Evolutionary conservation across 331 rosid genomes (phyloP).

Genomic region (Quercus lobata): DNA sequence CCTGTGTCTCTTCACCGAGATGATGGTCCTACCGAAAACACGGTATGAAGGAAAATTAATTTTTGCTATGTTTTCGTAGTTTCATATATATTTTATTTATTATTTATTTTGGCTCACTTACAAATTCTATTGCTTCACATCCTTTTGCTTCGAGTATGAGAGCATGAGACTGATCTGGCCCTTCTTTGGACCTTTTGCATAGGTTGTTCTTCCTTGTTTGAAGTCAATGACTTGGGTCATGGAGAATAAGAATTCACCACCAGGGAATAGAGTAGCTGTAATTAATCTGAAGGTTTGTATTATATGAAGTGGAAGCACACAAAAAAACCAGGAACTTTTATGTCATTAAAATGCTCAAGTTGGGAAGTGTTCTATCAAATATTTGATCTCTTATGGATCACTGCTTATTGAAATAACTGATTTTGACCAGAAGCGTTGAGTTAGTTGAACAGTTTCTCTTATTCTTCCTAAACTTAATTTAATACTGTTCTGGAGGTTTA

Average conservation of each 20-base stretch:
- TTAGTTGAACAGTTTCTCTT: not conserved
- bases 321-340: not conserved
- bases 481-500: not conserved
- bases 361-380: not conserved
- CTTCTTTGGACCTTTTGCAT: conserved; percentile 7
- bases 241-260: conserved; percentile 85
- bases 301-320: conserved; percentile 2
- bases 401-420: not conserved
- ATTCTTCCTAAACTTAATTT: not conserved
- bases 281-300: conserved; percentile 72
- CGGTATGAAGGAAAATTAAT: conserved; percentile 36
- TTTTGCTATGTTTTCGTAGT: conserved; percentile 4
- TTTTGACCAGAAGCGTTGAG: not conserved
- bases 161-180: conserved; percentile 11
- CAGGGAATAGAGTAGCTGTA: conserved; percentile 79
- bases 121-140: not conserved
- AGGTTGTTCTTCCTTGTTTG: conserved; percentile 85
- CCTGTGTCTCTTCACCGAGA: conserved; percentile 87
- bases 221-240: conserved; percentile 98
- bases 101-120: not conserved
- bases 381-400: not conserved
- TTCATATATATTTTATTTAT: not conserved
- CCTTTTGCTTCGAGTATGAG: conserved; percentile 5
- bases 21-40: conserved; percentile 72
- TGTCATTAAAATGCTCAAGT: not conserved